A percentile compares a stretch with the other conserved stretches of the same genome.
These are phyloP conservation scores for Buddleja alternifolia DNA, from an alignment of 257 asterid genomes.

Conservation along the genomic window DNA sequence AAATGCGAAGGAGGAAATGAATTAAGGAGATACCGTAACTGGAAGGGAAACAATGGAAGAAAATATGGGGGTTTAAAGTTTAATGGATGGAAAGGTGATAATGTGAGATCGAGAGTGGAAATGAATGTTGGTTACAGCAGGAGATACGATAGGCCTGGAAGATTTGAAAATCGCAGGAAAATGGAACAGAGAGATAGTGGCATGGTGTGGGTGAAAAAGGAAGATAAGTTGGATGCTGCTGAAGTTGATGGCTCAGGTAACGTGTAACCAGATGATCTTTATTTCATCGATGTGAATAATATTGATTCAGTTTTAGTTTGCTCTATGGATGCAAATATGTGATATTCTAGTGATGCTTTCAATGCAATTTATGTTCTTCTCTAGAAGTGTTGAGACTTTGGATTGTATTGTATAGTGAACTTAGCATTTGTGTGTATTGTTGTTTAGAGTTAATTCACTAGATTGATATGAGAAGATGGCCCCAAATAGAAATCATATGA, in stretches of 20 bases:
- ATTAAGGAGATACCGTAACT: conserved; percentile 18
- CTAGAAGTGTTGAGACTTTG: background rate
- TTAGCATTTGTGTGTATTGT: conserved; percentile 1
- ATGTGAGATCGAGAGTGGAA: conserved; percentile 10
- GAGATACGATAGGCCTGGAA: conserved; percentile 26
- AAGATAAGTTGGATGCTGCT: conserved; percentile 38
- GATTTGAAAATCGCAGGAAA: background rate
- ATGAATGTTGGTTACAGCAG: conserved; percentile 15
- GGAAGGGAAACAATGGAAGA: conserved; percentile 21
- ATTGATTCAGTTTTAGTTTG: background rate
- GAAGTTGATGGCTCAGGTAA: conserved; percentile 40
- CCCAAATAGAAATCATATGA: background rate
- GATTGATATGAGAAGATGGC: background rate
- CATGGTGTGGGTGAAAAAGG: conserved; percentile 58
- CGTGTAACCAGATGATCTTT: no score
- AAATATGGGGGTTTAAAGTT: conserved; percentile 6
- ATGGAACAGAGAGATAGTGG: conserved; percentile 20
- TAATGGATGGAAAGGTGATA: conserved; percentile 12
- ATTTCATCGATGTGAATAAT: background rate
- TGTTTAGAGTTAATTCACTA: background rate
- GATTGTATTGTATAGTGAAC: background rate
- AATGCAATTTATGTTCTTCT: background rate
- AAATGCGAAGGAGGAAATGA: conserved; percentile 20
- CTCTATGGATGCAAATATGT: conserved; percentile 8
- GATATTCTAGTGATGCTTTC: conserved; percentile 6